Evolutionary conservation across 208 protist species (phyloP).

Genomic region (Leishmania martiniquensis): DNA sequence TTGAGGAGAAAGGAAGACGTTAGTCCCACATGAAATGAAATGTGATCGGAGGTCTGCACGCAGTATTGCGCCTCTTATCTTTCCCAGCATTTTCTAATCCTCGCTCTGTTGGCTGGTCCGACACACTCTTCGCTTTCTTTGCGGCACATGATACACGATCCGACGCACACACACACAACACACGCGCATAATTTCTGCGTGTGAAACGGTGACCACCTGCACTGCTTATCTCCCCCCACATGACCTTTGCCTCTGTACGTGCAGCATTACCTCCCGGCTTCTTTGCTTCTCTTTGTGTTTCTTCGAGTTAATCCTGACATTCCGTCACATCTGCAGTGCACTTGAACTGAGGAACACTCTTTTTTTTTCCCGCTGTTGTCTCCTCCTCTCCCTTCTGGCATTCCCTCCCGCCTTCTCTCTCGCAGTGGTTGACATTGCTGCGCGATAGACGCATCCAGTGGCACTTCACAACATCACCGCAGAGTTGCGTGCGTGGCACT

Average conservation of each 20-base stretch:
- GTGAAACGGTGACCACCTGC: neutral
- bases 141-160: neutral
- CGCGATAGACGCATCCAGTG: conserved; percentile 8
- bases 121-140: conserved; percentile 3
- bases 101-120: neutral
- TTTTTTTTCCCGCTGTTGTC: neutral
- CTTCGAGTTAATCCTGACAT: neutral
- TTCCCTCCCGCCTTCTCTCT: neutral
- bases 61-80: conserved; percentile 2
- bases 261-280: neutral
- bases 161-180: neutral
- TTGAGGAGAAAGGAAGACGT: too few relatives aligned
- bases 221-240: neutral
- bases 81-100: conserved; percentile 5
- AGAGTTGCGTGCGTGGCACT: neutral
- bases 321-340: neutral
- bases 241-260: neutral
- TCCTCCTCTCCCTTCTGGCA: neutral
- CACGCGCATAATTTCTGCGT: neutral
- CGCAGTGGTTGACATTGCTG: neutral
- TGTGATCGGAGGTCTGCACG: neutral
- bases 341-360: neutral
- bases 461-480: neutral
- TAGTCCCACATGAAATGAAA: neutral
- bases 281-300: conserved; percentile 6